Base-by-base conservation (phyloP, 2,329 filamentous ascomycete species). In the Nothomitra cinnamomea region DNA sequence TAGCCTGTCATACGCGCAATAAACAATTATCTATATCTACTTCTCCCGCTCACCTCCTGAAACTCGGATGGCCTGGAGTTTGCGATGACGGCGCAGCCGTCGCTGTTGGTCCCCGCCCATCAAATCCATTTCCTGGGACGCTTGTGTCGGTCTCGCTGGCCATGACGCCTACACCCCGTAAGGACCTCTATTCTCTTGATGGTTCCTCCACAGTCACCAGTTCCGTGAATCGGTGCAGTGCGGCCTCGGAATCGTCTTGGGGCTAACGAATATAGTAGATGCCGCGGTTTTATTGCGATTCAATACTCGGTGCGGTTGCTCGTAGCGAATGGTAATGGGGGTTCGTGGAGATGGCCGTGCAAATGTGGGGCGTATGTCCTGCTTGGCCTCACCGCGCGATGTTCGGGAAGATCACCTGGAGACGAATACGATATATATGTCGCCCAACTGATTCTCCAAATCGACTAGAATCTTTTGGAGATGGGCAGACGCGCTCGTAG, bases 11-110 rank as follows among this genome's bases (percentile, higher is more conserved):
- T 38, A 55, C 54, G 55, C 45, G 42, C 52, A n/a, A 54, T 52
- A 53, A 51, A 28, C 53, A 53, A 41, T 21, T 15, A 24, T 52
- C 55, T 53, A 53, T 54, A 48, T 49, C 24, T 36, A 32, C 35
- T 36, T 36, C 56, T 55, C 53, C 59, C 56, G 56, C 61, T 56
- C 59, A 57, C 55, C 57, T 57, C 54, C 77, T 69, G 61, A 80
- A 80, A 65, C 76, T 79, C 57, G 76, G 69, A 60, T 78, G 74
- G 54, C 70, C 68, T 42, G 63, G 60, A 7, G 58, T 59, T 53
- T 66, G 63, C 17, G 58, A 62, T 28, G 57, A 56, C 22, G 64
- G 61, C 19, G 59, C 59, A 25, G 55, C 49, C 21, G 48, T 56
- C n/a, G 52, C 17, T 21, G 41, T 49, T 19, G 45, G 45, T 28